Conservation (phyloP, 139 green algal genomes). For the Coelastrella sp. region DNA sequence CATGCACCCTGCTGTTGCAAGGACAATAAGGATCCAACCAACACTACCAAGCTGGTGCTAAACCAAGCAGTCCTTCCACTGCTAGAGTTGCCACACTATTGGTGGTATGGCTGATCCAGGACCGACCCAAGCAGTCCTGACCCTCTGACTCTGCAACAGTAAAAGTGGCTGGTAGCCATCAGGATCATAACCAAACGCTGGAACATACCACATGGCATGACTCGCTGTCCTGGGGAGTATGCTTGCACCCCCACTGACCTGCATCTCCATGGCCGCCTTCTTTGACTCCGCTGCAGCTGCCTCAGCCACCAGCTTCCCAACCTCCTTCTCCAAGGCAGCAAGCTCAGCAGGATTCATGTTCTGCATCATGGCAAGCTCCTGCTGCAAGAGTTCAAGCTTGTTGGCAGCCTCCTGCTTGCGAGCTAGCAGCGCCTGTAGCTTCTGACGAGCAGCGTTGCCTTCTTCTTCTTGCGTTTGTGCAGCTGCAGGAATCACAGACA, state of each 20-base stretch:
- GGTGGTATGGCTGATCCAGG: no score
- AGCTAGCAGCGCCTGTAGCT: conserved; percentile 43
- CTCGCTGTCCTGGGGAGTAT: no score
- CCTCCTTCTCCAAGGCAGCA: conserved; percentile 57
- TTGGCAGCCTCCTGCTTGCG: conserved; percentile 52
- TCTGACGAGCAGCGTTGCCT: neutral
- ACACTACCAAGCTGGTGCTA: neutral
- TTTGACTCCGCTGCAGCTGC: conserved; percentile 53
- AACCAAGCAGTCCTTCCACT: no score
- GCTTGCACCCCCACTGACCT: neutral
- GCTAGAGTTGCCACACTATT: no score
- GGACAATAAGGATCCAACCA: neutral
- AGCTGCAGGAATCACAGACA: conserved; percentile 18
- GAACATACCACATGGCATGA: no score
- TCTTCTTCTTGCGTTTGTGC: conserved; percentile 31
- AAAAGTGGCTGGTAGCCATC: no score
- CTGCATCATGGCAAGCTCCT: conserved; percentile 58
- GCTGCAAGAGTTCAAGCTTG: conserved; percentile 61
- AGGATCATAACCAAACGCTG: no score
- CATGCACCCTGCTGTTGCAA: no score
- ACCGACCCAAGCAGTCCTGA: no score
- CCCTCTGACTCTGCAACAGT: no score
- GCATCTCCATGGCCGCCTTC: conserved; percentile 52
- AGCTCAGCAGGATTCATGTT: conserved; percentile 48
- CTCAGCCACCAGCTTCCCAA: conserved; percentile 53